Conservation (phyloP, 192 early-diverging fungal genomes). For the Coemansia sp. region DNA sequence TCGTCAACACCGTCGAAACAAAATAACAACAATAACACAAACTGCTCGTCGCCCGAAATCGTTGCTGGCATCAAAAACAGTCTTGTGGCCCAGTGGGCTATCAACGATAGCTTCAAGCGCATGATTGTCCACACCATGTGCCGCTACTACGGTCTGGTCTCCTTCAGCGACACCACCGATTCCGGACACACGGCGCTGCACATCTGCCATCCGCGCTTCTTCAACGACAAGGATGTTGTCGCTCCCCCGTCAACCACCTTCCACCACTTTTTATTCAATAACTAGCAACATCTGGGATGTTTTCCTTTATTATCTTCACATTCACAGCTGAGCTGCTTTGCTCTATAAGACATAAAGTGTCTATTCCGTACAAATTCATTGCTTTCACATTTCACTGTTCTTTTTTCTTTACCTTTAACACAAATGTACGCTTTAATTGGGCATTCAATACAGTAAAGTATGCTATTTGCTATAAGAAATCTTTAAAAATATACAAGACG, state of each 20-base stretch:
- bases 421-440: too few relatives aligned
- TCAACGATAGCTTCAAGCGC: conserved; percentile 48
- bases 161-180: conserved; percentile 39
- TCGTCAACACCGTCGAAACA: not conserved
- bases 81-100: conserved; percentile 39
- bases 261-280: conserved; percentile 30
- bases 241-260: conserved; percentile 23
- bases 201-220: conserved; percentile 48
- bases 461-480: too few relatives aligned
- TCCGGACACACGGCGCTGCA: conserved; percentile 32
- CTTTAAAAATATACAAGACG: too few relatives aligned
- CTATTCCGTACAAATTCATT: too few relatives aligned
- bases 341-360: too few relatives aligned
- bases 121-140: conserved; percentile 52
- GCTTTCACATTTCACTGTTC: too few relatives aligned
- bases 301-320: not conserved
- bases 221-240: conserved; percentile 17
- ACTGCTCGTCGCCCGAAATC: conserved; percentile 21
- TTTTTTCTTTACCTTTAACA: too few relatives aligned
- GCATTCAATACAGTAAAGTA: too few relatives aligned
- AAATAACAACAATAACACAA: not conserved
- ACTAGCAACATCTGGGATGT: not conserved
- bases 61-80: conserved; percentile 33
- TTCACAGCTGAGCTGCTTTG: not conserved
- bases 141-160: conserved; percentile 52